Evolutionary conservation across 192 early-diverging fungal species (phyloP).

Genomic region (Kappamyces sp.): DNA sequence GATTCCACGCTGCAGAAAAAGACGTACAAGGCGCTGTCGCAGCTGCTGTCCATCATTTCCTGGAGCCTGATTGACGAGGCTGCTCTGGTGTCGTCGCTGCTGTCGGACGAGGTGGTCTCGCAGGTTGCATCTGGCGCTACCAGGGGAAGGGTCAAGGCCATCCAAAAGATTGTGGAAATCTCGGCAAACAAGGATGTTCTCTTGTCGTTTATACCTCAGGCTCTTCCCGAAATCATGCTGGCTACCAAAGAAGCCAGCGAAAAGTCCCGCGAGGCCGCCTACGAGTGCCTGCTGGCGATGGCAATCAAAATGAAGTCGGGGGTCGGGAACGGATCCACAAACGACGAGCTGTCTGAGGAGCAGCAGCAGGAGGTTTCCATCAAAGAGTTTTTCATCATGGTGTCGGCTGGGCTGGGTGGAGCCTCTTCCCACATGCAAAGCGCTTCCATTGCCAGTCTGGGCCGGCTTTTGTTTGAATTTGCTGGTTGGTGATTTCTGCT

Average conservation of each 20-base stretch:
- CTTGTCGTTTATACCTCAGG: conserved; percentile 79
- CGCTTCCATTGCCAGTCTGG: conserved; percentile 78
- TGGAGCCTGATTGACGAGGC: conserved; percentile 36
- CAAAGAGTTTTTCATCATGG: conserved; percentile 86
- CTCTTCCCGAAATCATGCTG: conserved; percentile 87
- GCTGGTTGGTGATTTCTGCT: conserved; percentile 30
- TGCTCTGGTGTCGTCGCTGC: conserved; percentile 57
- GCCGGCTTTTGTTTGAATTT: conserved; percentile 91
- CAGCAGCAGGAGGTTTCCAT: conserved; percentile 29
- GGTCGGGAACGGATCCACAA: conserved; percentile 6
- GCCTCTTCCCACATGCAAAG: conserved; percentile 85
- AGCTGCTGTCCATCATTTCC: conserved; percentile 35
- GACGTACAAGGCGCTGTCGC: conserved; percentile 83
- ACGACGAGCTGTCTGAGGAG: conserved; percentile 25
- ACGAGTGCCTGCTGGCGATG: conserved; percentile 82
- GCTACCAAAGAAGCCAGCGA: conserved; percentile 91
- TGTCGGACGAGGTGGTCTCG: conserved; percentile 61
- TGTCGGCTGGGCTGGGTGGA: conserved; percentile 89
- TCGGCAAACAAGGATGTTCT: conserved; percentile 38
- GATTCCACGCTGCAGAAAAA: conserved; percentile 88
- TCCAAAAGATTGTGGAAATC: conserved; percentile 58
- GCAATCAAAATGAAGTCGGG: conserved; percentile 72
- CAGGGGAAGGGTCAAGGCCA: conserved; percentile 68
- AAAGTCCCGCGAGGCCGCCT: conserved; percentile 74
- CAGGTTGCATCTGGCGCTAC: conserved; percentile 66